Base-by-base conservation (phyloP, 805 yeast species). In the Helenozyma baotianmanensis region DNA sequence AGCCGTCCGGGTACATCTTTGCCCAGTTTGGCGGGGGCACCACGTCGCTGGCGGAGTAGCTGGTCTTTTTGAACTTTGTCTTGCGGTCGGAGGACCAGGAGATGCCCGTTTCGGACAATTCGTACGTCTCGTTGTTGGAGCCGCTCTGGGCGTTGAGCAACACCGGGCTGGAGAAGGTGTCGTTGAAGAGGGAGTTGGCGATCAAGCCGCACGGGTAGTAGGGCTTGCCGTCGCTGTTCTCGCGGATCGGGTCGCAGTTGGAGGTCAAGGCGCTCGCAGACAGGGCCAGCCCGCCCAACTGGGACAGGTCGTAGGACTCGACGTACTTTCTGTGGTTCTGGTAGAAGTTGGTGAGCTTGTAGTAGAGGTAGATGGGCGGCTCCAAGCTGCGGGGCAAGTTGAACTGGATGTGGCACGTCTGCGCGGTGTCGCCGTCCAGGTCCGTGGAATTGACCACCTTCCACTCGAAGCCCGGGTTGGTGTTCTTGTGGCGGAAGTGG, bases 1-100 rank as follows among this genome's bases (percentile, higher is more conserved):
- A 90, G 0, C 97, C 97, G 39, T 88, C 62, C 2, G 97, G 97
- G 56, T 60, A 90, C 62, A 52, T 64, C 42, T 74, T 70, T 25
- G 62, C 67, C 98, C 98, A 90, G 62, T 83, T 86, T 32, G 92
- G 95, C 5, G 98, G 98, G 9, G 98, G 98, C 2, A 80, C 92
- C 27, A 90, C 80, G 10, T 87, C 80, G 18, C 67, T 53, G 7
- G 80, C 67, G 25, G 70, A 67, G 55, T 92, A 89, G 33, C 65
- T 47, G 1, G 97, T 82, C 51, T 74, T 78, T 63, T 82, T 78
- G 64, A 74, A 90, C 42, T 84, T 72, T 38, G 54, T 56, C 24
- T 74, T 62, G 35, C 75, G 66, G 59, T 92, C 97, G 2, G 87
- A 68, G 2, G 74, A 41, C 98, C 98, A 90, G 4, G 97, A 82